Evolutionary conservation across 768 basidiomycete genomes (phyloP), one percentile per base, ranked within the genome.

Genomic region (Mycena galericulata): DNA sequence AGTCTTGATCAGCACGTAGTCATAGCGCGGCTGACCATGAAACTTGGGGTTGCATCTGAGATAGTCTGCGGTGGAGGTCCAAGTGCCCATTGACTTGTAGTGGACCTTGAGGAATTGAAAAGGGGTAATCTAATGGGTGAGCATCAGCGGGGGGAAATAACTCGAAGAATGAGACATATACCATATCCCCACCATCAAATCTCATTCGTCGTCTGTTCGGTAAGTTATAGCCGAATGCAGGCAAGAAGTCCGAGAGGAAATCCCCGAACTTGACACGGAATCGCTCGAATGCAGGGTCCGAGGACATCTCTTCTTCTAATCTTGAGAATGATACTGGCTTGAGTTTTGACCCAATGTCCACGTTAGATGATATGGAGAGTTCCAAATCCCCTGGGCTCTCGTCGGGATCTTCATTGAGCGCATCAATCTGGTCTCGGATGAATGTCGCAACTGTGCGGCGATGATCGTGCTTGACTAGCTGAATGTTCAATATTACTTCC

Each of bases 31-130:
- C 1, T 46, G 26, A 0, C 67, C 41, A 36, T 74, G 70, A 62
- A 83, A 83, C 0, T 49, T 51, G 11, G 79, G 78, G 60, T 75
- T 80, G 67, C 74, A 79, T 6, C 68, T 62, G 1, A 83, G 70
- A 32, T 77, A 70, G 59, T 83, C 76, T 1, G 69, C 74, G 4
- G 61, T 64, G 24, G 69, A 29, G 11, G 54, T 30, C 80, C 80
- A 83, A 30, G 66, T 79, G n/a, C 56, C 29, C 56, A 50, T 12
- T 6, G 27, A 30, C 18, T 50, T 29, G 30, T 50, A 50, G 20
- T 50, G 49, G 11, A 50, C 49, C 49, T 50, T 50, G 17, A 50
- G 29, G 30, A 30, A 50, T 50, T 32, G 49, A 18, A 50, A 50
- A 15, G 49, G 49, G 10, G 15, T 26, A 50, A 50, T 50, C 49